Evolutionary conservation across 2,329 filamentous ascomycete species (phyloP).

Genomic region (Nemania sp.): DNA sequence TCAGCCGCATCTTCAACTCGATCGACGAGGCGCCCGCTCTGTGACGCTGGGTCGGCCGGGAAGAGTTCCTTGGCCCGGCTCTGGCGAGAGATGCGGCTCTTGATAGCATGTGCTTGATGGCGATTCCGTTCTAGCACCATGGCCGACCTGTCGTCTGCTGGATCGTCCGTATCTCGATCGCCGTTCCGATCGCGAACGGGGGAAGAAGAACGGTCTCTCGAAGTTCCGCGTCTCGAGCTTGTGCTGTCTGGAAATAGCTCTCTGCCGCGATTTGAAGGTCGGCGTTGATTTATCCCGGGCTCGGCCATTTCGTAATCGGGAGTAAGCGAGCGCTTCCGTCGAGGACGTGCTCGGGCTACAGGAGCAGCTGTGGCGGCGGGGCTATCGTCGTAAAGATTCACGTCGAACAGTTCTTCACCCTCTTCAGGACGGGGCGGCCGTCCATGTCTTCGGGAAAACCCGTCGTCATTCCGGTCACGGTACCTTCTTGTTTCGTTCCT

Average conservation of each 20-base stretch:
- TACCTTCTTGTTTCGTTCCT: conserved; percentile 62
- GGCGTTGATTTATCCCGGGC: conserved; percentile 34
- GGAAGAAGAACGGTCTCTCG: conserved; percentile 57
- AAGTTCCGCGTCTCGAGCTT: conserved; percentile 37
- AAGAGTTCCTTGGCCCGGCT: conserved; percentile 63
- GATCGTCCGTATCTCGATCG: conserved; percentile 46
- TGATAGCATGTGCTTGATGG: conserved; percentile 51
- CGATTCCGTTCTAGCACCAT: conserved; percentile 45
- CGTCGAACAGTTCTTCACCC: conserved; percentile 65
- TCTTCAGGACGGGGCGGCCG: conserved; percentile 50
- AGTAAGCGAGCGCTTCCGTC: conserved; percentile 45
- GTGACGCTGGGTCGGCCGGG: conserved; percentile 50
- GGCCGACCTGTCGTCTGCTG: conserved; percentile 38
- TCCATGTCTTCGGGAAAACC: conserved; percentile 39
- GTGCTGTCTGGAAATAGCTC: conserved; percentile 64
- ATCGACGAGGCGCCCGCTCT: conserved; percentile 56
- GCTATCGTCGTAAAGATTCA: conserved; percentile 83
- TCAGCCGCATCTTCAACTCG: conserved; percentile 58
- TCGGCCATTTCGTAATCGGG: conserved; percentile 35
- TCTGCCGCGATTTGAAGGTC: conserved; percentile 53
- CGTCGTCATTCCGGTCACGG: conserved; percentile 58
- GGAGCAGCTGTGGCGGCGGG: conserved; percentile 43
- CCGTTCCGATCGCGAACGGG: conserved; percentile 51
- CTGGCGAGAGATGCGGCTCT: conserved; percentile 46
- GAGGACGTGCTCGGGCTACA: conserved; percentile 30